Percentiles rank a stretch among this genome's conserved stretches.
These are phyloP conservation scores for Glomus cerebriforme DNA, from an alignment of 192 early-diverging fungal genomes.

Conservation along the genomic window DNA sequence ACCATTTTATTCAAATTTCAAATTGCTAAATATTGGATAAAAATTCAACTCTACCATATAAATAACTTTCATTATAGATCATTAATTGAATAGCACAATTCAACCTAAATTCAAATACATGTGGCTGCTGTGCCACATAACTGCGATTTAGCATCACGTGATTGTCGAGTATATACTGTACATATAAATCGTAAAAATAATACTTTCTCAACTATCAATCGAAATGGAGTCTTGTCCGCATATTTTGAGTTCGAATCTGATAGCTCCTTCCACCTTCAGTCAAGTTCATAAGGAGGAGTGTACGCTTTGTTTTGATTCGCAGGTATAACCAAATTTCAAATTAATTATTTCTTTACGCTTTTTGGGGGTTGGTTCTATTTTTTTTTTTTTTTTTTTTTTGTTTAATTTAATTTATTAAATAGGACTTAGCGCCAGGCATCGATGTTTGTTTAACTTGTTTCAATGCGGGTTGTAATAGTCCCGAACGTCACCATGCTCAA, in stretches of 20 bases:
- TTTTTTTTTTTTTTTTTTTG: background rate
- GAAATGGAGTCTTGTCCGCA: conserved; percentile 57
- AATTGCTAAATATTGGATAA: too few relatives aligned
- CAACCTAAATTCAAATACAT: too few relatives aligned
- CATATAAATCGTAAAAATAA: too few relatives aligned
- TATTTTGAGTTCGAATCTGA: conserved; percentile 42
- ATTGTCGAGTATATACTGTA: too few relatives aligned
- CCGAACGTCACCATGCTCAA: conserved; percentile 69
- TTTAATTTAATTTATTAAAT: background rate
- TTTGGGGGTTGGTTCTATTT: background rate
- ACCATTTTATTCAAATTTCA: too few relatives aligned
- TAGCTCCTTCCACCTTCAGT: conserved; percentile 45
- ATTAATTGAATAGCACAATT: too few relatives aligned
- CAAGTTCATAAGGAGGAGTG: conserved; percentile 94
- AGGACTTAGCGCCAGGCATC: conserved; percentile 78
- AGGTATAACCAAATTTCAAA: conserved; percentile 13
- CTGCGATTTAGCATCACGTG: too few relatives aligned
- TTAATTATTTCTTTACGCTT: background rate
- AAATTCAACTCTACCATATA: too few relatives aligned
- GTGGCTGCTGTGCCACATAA: too few relatives aligned
- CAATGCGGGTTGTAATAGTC: conserved; percentile 81
- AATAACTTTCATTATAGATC: too few relatives aligned
- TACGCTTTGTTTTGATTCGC: conserved; percentile 84
- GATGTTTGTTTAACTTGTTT: conserved; percentile 96
- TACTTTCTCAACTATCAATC: too few relatives aligned